These are phyloP conservation scores for Neurospora discreta DNA, from an alignment of 495 filamentous ascomycete genomes.

Conservation along the genomic window DNA sequence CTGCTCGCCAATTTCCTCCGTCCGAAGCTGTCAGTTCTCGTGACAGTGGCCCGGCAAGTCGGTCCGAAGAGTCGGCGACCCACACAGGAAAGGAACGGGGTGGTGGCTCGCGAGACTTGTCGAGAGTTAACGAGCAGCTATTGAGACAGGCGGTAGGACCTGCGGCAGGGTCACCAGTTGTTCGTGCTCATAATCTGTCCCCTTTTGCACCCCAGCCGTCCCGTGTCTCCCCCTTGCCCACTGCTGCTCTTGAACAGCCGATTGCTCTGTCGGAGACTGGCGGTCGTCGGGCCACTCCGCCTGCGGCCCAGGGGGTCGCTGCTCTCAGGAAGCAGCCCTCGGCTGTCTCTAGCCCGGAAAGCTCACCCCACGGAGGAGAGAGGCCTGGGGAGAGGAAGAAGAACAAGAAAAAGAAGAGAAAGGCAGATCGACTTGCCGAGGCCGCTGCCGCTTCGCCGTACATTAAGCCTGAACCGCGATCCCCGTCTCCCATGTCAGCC, in stretches of 20 bases:
- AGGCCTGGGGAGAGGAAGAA: constrained; percentile 32
- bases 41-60: constrained; percentile 27
- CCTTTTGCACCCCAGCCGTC: constrained; percentile 75
- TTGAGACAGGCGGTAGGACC: constrained; percentile 22
- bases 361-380: constrained; percentile 34
- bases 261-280: constrained; percentile 27
- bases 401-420: constrained; percentile 43
- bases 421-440: constrained; percentile 31
- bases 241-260: constrained; percentile 44
- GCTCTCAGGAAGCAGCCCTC: constrained; percentile 34
- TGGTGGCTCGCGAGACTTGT: constrained; percentile 24
- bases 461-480: constrained; percentile 82
- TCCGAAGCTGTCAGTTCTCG: constrained; percentile 18
- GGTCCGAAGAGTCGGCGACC: constrained; percentile 30
- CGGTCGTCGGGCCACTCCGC: constrained; percentile 25
- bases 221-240: constrained; percentile 65
- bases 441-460: constrained; percentile 36
- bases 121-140: constrained; percentile 21
- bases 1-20: constrained; percentile 3
- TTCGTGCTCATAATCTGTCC: constrained; percentile 43
- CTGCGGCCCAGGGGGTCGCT: constrained; percentile 37
- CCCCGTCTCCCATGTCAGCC: constrained; percentile 60
- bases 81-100: constrained; percentile 25
- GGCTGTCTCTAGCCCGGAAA: constrained; percentile 38
- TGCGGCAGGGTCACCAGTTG: constrained; percentile 21